Conservation (phyloP, 345 rosid species). For the Eucalyptus marginata region DNA sequence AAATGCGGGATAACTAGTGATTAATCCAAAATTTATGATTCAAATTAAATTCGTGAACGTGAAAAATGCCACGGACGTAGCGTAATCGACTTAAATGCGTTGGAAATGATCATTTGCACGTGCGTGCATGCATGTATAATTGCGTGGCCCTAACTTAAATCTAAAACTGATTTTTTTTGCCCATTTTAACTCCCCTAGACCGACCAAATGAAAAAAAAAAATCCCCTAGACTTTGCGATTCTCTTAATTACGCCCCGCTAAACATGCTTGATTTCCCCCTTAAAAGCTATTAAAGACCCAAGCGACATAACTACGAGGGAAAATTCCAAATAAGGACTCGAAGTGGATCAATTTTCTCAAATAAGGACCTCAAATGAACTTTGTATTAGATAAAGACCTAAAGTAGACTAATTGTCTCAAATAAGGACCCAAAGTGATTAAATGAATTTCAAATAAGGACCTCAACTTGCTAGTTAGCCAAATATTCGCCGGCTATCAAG, state of each 20-base stretch:
- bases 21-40: rapidly evolving
- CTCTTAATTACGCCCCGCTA: background rate
- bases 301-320: background rate
- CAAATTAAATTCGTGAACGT: background rate
- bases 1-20: background rate
- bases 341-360: too few species aligned
- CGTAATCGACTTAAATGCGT: background rate
- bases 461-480: too few species aligned
- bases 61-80: background rate
- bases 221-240: background rate
- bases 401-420: too few species aligned
- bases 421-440: too few species aligned
- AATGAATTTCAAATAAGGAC: too few species aligned
- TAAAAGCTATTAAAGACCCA: background rate
- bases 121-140: background rate
- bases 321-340: too few species aligned
- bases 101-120: background rate
- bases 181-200: too few species aligned
- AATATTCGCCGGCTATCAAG: too few species aligned
- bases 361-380: too few species aligned
- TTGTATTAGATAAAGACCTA: too few species aligned
- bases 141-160: background rate
- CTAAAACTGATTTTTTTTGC: background rate
- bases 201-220: too few species aligned
- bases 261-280: background rate